These are phyloP conservation scores for Zygnema circumcarinatum DNA, from an alignment of 139 green algal species.

Conservation along the genomic window DNA sequence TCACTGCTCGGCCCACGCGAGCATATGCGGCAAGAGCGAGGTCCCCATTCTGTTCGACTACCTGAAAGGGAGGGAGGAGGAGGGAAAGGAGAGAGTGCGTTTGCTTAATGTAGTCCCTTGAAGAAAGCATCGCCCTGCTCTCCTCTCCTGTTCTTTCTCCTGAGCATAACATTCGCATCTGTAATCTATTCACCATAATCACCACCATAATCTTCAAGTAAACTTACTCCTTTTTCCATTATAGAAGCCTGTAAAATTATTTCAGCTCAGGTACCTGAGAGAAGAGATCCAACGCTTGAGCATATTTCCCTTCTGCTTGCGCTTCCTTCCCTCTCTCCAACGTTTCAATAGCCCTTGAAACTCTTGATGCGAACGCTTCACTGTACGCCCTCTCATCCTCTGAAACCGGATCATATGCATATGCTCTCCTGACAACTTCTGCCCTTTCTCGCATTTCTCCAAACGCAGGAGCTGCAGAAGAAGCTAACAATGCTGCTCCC, in stretches of 20 bases:
- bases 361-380: neutral
- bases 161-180: neutral
- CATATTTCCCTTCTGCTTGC: slow-evolving; percentile 14
- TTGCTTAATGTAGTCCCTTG: neutral
- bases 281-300: neutral
- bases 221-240: no score
- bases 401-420: slow-evolving; percentile 20
- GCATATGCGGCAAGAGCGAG: slow-evolving; percentile 25
- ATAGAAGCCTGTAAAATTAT: no score
- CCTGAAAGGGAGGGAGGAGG: neutral
- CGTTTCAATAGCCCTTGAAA: neutral
- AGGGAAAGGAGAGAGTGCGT: neutral
- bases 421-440: neutral
- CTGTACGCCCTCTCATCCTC: neutral
- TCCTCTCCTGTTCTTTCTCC: neutral
- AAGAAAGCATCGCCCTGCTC: neutral
- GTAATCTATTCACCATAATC: neutral
- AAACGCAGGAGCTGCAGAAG: no score
- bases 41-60: slow-evolving; percentile 18
- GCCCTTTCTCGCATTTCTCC: no score
- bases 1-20: slow-evolving; percentile 7
- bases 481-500: no score
- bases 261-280: no score
- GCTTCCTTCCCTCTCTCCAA: neutral
- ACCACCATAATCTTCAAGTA: no score